Percentiles rank a stretch among this genome's conserved stretches.
Evolutionary conservation across 352 stramenopile species (phyloP).

Genomic region (Phytopythium cucurbitacearum): DNA sequence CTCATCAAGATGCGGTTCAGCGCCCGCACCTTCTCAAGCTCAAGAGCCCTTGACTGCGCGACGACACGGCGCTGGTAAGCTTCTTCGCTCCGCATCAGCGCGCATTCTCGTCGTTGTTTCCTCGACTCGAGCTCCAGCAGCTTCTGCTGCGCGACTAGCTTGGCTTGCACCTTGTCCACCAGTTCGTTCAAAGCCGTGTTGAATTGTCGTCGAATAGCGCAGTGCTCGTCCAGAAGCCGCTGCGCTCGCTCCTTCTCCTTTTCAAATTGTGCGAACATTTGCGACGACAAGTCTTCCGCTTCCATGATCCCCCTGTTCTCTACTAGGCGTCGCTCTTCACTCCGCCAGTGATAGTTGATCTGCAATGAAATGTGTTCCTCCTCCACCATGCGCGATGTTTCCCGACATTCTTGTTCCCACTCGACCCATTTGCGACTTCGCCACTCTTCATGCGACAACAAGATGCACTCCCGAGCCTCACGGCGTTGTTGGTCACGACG

Average conservation of each 20-base stretch:
- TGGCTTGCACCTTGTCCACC: constrained; percentile 6
- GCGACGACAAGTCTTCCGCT: constrained; percentile 7
- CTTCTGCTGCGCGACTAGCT: constrained; percentile 11
- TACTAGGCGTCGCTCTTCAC: too few species aligned
- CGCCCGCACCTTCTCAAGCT: constrained; percentile 10
- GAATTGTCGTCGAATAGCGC: constrained; percentile 11
- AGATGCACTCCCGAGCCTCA: constrained; percentile 11
- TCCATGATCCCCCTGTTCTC: constrained; percentile 9
- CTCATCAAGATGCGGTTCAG: constrained; percentile 29
- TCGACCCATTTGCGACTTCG: constrained; percentile 4
- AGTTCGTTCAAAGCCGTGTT: constrained; percentile 27
- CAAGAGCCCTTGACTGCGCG: constrained; percentile 13
- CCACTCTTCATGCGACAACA: constrained; percentile 15
- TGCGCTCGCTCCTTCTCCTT: background rate
- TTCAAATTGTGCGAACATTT: background rate
- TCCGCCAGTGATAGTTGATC: constrained; percentile 4
- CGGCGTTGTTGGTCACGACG: background rate
- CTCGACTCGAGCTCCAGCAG: constrained; percentile 15
- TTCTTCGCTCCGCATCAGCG: constrained; percentile 51
- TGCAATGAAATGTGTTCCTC: constrained; percentile 16
- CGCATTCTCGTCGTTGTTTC: constrained; percentile 26
- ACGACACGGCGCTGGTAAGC: constrained; percentile 18
- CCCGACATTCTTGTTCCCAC: constrained; percentile 9
- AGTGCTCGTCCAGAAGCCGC: constrained; percentile 18
- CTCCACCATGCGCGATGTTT: constrained; percentile 4